Conservation (phyloP, 1,139 yeast species). For the Suhomyces chickasaworum region DNA sequence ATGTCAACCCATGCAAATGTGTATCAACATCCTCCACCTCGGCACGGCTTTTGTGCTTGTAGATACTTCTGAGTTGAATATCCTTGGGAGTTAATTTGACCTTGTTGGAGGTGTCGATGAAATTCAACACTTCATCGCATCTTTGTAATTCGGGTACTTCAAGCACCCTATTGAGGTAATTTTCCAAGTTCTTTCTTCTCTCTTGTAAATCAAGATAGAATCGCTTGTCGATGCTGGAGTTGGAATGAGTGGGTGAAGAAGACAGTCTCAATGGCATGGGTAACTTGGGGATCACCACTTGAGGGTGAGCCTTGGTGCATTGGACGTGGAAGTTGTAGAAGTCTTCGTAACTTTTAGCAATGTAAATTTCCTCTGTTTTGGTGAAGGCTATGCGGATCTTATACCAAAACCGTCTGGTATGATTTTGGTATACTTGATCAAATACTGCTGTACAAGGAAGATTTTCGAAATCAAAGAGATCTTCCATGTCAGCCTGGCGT, state of each 20-base stretch:
- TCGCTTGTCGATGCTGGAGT: slow-evolving; percentile 13
- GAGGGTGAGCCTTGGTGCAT: slow-evolving; percentile 10
- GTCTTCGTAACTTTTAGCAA: slow-evolving; percentile 26
- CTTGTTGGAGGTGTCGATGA: slow-evolving; percentile 13
- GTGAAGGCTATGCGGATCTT: slow-evolving; percentile 18
- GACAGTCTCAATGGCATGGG: slow-evolving; percentile 18
- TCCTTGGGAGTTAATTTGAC: slow-evolving; percentile 7
- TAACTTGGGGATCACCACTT: slow-evolving; percentile 13
- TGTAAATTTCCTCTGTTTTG: slow-evolving; percentile 17
- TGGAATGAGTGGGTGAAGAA: slow-evolving; percentile 12
- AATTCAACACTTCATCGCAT: slow-evolving; percentile 11
- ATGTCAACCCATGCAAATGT: slow-evolving; percentile 3
- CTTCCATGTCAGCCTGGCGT: slow-evolving; percentile 6
- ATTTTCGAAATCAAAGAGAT: slow-evolving; percentile 15
- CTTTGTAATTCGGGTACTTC: slow-evolving; percentile 8
- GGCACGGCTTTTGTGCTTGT: neutral
- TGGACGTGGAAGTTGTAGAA: slow-evolving; percentile 23
- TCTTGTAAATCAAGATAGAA: slow-evolving; percentile 15
- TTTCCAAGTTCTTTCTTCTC: slow-evolving; percentile 18
- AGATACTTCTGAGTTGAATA: neutral
- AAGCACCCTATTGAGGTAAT: slow-evolving; percentile 15
- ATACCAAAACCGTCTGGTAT: slow-evolving; percentile 23
- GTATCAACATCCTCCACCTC: neutral
- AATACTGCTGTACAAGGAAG: slow-evolving; percentile 11
- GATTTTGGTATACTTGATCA: slow-evolving; percentile 21